Base-by-base conservation (phyloP, 164 flowering plant genomes). In the Tetrastigma voinierianum region DNA sequence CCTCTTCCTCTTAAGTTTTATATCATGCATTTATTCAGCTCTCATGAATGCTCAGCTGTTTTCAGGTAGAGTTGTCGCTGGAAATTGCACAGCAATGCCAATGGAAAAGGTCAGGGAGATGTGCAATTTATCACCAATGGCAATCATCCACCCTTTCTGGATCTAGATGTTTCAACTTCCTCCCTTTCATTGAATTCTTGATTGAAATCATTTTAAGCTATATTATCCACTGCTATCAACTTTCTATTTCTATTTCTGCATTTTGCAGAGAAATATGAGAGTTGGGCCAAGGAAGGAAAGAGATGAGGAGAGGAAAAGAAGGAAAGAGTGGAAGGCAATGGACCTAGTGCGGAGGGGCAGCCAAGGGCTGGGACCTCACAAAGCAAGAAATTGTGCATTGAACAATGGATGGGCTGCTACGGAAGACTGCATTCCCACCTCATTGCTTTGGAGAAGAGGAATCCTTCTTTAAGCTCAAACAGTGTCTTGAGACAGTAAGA, bases 391-490 rank as follows among this genome's bases (percentile, higher is more conserved):
- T n/a, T n/a, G 87, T 46, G 80, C 76, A n/a, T 2, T 84, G 68
- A 92, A 95, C 77, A 95, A 95, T 70, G 99, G 99, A 14, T 95
- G 98, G 97, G 98, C 97, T 21, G 97, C 86, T 23, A n/a, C n/a
- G 97, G 98, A 62, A 87, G 96, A 75, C 77, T 92, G 46, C 81
- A 83, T 63, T 89, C 98, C n/a, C 25, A 92, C 98, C n/a, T n/a
- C 17, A 20, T 90, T 25, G 94, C 94, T n/a, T n/a, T n/a, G 99
- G 97, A 43, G 94, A 95, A 77, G 97, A 89, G 19, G n/a, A 95
- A 81, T 74, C 90, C 85, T 56, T 14, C 68, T 57, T 67, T 82
- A 43, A 90, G 96, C 80, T 87, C 96, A 25, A 91, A 95, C 65
- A 78, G 94, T 14, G 96, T 95, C 62, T 68, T 91, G 57, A 83